Evolutionary conservation across 2,329 filamentous ascomycete species (phyloP).

Genomic region (Fusarium tupiense): DNA sequence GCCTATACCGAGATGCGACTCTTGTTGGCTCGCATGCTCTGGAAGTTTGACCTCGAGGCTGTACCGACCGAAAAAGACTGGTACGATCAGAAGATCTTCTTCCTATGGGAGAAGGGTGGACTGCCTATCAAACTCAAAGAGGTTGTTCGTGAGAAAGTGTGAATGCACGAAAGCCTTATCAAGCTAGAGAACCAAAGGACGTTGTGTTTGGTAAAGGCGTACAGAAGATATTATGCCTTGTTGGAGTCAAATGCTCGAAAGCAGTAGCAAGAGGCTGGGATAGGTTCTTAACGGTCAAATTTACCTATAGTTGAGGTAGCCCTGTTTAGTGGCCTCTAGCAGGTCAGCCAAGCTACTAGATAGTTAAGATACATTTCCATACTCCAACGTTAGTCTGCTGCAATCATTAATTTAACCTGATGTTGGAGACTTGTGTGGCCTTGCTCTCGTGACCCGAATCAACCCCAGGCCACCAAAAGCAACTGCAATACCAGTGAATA

Average conservation of each 20-base stretch:
- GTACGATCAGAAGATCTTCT: not conserved
- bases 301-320: not conserved
- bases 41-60: slow-evolving; percentile 10
- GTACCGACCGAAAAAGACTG: not conserved
- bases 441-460: not conserved
- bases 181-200: not conserved
- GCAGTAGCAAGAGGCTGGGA: not conserved
- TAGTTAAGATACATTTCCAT: not conserved
- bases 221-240: not conserved
- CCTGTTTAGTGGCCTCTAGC: fast-evolving
- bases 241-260: no score
- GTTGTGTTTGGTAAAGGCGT: no score
- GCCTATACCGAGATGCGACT: slow-evolving; percentile 13
- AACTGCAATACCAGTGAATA: not conserved
- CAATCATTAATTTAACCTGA: not conserved
- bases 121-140: not conserved
- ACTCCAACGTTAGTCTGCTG: not conserved
- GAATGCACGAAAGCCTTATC: not conserved
- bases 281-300: fast-evolving
- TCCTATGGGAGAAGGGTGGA: not conserved
- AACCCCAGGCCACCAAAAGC: not conserved
- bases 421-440: not conserved
- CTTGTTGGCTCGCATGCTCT: not conserved
- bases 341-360: not conserved
- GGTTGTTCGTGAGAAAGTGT: not conserved